Conservation (phyloP, 176 grass and related monocot species). For the Pontederia paniculata region DNA sequence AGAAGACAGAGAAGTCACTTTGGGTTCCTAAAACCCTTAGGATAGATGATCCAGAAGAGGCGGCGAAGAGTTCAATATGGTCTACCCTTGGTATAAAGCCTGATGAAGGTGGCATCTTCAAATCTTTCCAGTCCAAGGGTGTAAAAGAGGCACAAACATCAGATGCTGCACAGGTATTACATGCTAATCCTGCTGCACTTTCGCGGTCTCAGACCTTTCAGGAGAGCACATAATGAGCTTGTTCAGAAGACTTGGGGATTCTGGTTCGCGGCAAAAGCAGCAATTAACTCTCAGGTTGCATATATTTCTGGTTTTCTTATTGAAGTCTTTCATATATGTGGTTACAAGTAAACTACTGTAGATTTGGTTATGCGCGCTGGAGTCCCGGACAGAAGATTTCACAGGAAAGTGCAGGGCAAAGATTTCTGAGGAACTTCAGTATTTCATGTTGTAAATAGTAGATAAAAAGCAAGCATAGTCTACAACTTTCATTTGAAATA, state of each 20-base stretch:
- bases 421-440: neutral
- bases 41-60: constrained; percentile 46
- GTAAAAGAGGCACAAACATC: constrained; percentile 17
- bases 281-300: neutral
- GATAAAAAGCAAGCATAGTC: neutral
- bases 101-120: constrained; percentile 38
- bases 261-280: neutral
- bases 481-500: neutral
- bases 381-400: too few relatives aligned
- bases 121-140: constrained; percentile 34
- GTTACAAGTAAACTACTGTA: neutral
- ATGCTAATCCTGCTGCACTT: constrained; percentile 55
- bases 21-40: constrained; percentile 61
- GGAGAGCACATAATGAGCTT: constrained; percentile 44
- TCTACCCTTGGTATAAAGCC: constrained; percentile 61
- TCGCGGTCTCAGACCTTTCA: constrained; percentile 45
- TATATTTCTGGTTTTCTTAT: neutral
- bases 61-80: constrained; percentile 67
- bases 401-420: neutral
- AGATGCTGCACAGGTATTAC: constrained; percentile 42
- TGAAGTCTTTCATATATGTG: neutral
- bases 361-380: neutral
- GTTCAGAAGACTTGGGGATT: neutral
- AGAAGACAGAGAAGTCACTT: constrained; percentile 38
- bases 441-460: constrained; percentile 5